Evolutionary conservation across 495 filamentous ascomycete genomes (phyloP).

Genomic region (Penicillium longicatenatum): DNA sequence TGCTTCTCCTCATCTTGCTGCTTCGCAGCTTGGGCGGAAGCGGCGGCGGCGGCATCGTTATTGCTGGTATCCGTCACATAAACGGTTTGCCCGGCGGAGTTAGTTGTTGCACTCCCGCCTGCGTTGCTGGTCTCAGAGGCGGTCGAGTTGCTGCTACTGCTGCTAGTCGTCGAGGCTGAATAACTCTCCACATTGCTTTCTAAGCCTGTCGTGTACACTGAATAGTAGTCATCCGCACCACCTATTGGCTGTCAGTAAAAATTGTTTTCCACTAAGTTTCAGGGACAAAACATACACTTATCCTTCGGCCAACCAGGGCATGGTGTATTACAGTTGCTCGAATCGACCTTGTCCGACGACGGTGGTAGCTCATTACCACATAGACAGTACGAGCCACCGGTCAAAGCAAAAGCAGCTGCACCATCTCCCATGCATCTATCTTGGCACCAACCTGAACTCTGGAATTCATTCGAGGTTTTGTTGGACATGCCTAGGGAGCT

Average conservation of each 20-base stretch:
- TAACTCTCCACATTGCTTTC: slow-evolving; percentile 23
- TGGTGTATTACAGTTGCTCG: slow-evolving; percentile 36
- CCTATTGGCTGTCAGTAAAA: slow-evolving; percentile 33
- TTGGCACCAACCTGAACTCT: slow-evolving; percentile 52
- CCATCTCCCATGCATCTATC: slow-evolving; percentile 34
- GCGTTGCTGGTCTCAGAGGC: slow-evolving; percentile 24
- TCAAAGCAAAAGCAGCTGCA: slow-evolving; percentile 46
- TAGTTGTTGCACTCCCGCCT: slow-evolving; percentile 20
- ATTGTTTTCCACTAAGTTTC: background rate
- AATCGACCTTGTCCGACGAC: slow-evolving; percentile 35
- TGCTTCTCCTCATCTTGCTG: slow-evolving; percentile 20
- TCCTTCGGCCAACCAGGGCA: slow-evolving; percentile 48
- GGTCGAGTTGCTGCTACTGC: slow-evolving; percentile 12
- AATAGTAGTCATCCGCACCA: slow-evolving; percentile 45
- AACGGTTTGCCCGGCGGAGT: slow-evolving; percentile 37
- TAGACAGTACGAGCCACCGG: slow-evolving; percentile 44
- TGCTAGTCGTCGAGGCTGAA: slow-evolving; percentile 21
- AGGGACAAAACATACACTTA: slow-evolving; percentile 45
- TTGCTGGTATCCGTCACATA: slow-evolving; percentile 37
- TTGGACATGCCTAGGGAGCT: slow-evolving; percentile 32
- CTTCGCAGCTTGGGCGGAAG: background rate
- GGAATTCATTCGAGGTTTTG: slow-evolving; percentile 37
- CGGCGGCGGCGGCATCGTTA: slow-evolving; percentile 10
- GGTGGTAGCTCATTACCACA: slow-evolving; percentile 50
- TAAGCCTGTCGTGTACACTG: slow-evolving; percentile 48